These are phyloP conservation scores for Aschersonia sp. DNA, from an alignment of 2,329 filamentous ascomycete genomes.

Conservation along the genomic window DNA sequence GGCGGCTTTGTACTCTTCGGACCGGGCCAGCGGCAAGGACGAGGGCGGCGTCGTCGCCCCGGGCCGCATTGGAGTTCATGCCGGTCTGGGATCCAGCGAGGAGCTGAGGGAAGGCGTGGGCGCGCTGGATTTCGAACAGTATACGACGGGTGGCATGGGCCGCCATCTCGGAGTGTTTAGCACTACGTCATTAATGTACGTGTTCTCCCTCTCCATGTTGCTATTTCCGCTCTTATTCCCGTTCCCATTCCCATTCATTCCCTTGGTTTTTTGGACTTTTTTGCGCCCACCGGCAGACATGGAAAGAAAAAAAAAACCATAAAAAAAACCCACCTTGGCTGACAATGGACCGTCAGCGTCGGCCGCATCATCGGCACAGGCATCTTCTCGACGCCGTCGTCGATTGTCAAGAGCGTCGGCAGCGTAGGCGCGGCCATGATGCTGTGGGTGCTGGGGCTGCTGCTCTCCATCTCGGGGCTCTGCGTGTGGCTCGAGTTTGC, in stretches of 20 bases:
- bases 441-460: conserved; percentile 8
- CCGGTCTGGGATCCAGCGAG: background rate
- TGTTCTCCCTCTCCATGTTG: background rate
- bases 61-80: background rate
- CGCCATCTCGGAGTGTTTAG: conserved; percentile 9
- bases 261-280: background rate
- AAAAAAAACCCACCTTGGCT: background rate
- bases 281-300: background rate
- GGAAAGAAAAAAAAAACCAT: background rate
- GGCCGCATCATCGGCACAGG: conserved; percentile 10
- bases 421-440: conserved; percentile 8
- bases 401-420: conserved; percentile 7
- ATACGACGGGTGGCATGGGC: conserved; percentile 8
- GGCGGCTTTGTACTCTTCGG: too few relatives aligned
- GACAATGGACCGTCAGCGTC: conserved; percentile 2
- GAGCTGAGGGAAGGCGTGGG: conserved; percentile 7
- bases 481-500: conserved; percentile 51
- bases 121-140: conserved; percentile 8
- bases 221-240: too few relatives aligned
- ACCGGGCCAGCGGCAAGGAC: background rate
- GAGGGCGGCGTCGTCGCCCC: background rate
- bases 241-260: too few relatives aligned
- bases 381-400: conserved; percentile 9
- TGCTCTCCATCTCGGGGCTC: conserved; percentile 23
- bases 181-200: conserved; percentile 9